phyloP scores from a whole-genome alignment of 148 eudicot genomes.

The Bassia scoparia region DNA sequence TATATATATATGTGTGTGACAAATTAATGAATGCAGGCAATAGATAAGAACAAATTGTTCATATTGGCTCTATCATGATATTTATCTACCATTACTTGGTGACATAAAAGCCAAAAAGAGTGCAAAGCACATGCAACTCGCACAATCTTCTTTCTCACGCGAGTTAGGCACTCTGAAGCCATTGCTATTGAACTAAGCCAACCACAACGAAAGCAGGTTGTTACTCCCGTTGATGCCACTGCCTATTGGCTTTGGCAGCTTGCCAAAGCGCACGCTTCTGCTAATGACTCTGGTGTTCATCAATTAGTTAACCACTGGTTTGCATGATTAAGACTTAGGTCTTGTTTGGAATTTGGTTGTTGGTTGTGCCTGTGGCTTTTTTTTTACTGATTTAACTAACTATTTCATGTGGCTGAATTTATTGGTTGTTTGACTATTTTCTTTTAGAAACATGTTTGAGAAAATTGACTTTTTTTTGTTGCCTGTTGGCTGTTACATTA shows the following conservation, averaged over 20 bases:
- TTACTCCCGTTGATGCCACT: constrained; percentile 46
- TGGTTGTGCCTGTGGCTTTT: too few relatives aligned
- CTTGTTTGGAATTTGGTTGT: too few relatives aligned
- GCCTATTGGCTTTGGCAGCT: constrained; percentile 69
- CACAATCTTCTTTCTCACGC: constrained; percentile 34
- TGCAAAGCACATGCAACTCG: constrained; percentile 32
- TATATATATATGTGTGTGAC: not conserved
- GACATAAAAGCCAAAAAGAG: constrained; percentile 19
- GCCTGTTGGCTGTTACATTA: too few relatives aligned
- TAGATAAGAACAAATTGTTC: constrained; percentile 27
- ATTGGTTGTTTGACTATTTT: too few relatives aligned
- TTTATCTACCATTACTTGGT: constrained; percentile 20
- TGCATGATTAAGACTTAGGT: too few relatives aligned
- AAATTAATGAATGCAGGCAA: constrained; percentile 20
- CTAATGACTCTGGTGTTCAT: constrained; percentile 66
- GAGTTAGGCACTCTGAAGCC: constrained; percentile 18
- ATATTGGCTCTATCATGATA: constrained; percentile 36
- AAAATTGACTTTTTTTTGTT: too few relatives aligned
- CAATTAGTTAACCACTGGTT: constrained; percentile 77
- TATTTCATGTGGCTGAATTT: too few relatives aligned
- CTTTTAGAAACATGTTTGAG: too few relatives aligned
- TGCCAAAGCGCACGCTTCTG: constrained; percentile 68
- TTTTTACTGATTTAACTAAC: too few relatives aligned
- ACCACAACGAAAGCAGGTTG: constrained; percentile 50
- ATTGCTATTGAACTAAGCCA: constrained; percentile 33